phyloP scores from a whole-genome alignment of 2,329 filamentous ascomycete species.

The Lanzia echinophila region DNA sequence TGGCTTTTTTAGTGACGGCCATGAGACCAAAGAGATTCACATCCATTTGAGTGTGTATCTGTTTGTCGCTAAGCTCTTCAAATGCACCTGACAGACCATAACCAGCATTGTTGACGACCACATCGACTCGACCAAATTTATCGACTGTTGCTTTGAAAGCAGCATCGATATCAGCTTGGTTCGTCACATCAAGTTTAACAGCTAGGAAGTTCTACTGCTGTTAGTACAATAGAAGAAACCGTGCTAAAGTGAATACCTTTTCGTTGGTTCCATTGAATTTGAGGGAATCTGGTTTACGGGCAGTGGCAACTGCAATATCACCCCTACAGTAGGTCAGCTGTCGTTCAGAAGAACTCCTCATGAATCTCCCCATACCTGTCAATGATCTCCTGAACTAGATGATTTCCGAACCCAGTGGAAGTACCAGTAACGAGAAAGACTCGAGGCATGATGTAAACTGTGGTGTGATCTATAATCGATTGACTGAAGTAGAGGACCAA shows the following conservation, averaged over 20 bases:
- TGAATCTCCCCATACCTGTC: conserved; percentile 12
- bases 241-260: conserved; percentile 14
- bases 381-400: conserved; percentile 36
- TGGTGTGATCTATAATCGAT: not conserved
- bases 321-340: conserved; percentile 21
- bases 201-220: conserved; percentile 38
- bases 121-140: conserved; percentile 50
- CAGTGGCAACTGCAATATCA: conserved; percentile 41
- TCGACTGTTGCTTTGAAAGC: conserved; percentile 34
- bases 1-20: conserved; percentile 41
- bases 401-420: conserved; percentile 41
- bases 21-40: conserved; percentile 54
- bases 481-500: too few relatives aligned
- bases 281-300: conserved; percentile 33
- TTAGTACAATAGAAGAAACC: not conserved
- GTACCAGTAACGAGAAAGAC: conserved; percentile 45
- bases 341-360: not conserved
- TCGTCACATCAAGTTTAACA: conserved; percentile 47
- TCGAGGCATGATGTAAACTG: conserved; percentile 19
- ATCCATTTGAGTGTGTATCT: conserved; percentile 48
- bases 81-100: conserved; percentile 48
- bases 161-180: conserved; percentile 35
- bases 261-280: conserved; percentile 33
- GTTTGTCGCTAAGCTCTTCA: conserved; percentile 43
- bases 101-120: conserved; percentile 56